Conservation (phyloP, 2,329 filamentous ascomycete genomes). For the Monilinia laxa region DNA sequence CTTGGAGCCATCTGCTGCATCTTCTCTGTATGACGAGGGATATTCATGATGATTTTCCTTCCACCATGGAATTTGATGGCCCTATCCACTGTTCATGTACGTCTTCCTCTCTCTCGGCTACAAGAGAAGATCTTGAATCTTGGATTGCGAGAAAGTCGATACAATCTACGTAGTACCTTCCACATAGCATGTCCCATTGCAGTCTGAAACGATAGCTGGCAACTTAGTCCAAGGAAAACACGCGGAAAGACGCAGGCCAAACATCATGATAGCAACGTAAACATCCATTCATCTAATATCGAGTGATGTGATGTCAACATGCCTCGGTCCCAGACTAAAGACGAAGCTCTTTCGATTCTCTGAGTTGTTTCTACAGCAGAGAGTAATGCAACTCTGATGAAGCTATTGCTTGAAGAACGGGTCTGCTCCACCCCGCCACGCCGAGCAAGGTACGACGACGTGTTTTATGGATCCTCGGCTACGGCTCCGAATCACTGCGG, state of each 20-base stretch:
- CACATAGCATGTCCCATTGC: not conserved
- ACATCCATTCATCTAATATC: not conserved
- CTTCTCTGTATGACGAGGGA: not conserved
- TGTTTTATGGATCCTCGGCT: conserved; percentile 17
- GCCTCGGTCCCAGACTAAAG: conserved; percentile 1
- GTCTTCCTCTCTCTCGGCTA: not conserved
- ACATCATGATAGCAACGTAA: conserved; percentile 10
- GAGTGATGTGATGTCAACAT: conserved; percentile 4
- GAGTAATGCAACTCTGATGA: not conserved
- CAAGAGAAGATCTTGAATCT: too few species aligned
- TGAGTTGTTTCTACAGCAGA: conserved; percentile 16
- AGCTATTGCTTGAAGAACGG: not conserved
- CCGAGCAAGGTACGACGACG: conserved; percentile 18
- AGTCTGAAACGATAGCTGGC: not conserved
- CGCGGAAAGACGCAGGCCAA: not conserved
- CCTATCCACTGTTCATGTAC: not conserved
- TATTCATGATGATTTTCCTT: not conserved
- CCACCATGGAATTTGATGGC: not conserved
- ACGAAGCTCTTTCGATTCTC: not conserved
- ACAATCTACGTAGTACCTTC: too few species aligned
- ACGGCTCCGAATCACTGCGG: conserved; percentile 6
- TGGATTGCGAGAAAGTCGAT: not conserved
- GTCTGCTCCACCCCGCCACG: conserved; percentile 15
- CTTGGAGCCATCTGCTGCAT: not conserved
- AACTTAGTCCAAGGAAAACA: not conserved